These are phyloP conservation scores for Pulveroboletus frians DNA, from an alignment of 768 basidiomycete species.

Conservation along the genomic window DNA sequence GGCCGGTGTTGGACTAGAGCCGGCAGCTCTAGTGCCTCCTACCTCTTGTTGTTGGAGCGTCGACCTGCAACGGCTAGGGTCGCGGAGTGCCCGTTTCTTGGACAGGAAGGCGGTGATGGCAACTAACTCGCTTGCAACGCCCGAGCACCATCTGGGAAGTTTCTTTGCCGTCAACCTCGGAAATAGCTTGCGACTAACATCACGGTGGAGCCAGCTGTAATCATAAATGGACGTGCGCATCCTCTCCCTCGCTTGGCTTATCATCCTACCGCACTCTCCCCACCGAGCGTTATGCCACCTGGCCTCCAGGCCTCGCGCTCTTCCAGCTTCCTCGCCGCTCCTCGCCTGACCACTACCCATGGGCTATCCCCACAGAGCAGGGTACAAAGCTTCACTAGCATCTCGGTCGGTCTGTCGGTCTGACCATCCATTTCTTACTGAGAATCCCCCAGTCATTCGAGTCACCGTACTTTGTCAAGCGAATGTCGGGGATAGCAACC, in stretches of 20 bases:
- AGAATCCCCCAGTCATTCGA: constrained; percentile 19
- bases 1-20: too few relatives aligned
- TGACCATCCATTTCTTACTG: neutral
- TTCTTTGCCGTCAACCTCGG: neutral
- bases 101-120: neutral
- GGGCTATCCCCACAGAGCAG: constrained; percentile 19
- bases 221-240: neutral
- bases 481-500: constrained; percentile 31
- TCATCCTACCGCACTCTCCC: neutral
- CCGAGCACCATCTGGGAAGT: neutral
- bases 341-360: neutral
- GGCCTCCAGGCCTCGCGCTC: constrained; percentile 1
- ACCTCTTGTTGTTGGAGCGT: neutral
- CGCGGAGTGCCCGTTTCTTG: constrained; percentile 1
- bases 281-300: constrained; percentile 14
- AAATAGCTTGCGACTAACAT: neutral
- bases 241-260: neutral
- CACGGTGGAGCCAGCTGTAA: constrained; percentile 1
- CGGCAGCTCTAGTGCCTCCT: too few relatives aligned
- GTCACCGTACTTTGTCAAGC: constrained; percentile 39
- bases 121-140: neutral
- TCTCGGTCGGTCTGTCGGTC: constrained; percentile 14
- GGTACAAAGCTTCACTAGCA: constrained; percentile 23
- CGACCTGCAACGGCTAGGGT: constrained; percentile 7
- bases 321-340: constrained; percentile 11